phyloP scores from a whole-genome alignment of 139 green algal genomes.

The Microglena sp. region DNA sequence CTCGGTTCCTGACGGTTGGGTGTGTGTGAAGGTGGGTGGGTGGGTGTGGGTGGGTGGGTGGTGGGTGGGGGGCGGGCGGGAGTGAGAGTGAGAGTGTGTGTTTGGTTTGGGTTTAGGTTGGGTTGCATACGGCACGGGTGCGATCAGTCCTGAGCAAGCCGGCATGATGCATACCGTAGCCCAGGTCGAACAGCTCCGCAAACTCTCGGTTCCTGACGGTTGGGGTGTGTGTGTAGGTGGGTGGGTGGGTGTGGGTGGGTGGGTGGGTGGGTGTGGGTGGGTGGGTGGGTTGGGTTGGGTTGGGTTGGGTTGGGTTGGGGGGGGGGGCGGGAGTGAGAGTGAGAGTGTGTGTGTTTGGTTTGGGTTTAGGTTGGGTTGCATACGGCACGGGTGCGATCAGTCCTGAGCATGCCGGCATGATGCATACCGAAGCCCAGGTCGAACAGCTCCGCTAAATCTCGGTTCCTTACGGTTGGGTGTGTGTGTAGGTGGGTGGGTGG shows the following conservation, averaged over 20 bases:
- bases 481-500: no score
- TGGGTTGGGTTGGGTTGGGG: no score
- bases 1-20: conserved; percentile 54
- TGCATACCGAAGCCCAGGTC: conserved; percentile 83
- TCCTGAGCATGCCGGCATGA: conserved; percentile 94
- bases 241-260: conserved; percentile 6
- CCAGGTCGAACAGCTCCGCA: conserved; percentile 68
- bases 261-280: conserved; percentile 84
- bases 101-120: no score
- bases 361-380: no score
- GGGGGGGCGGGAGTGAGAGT: no score
- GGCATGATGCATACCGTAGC: conserved; percentile 92
- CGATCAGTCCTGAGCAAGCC: conserved; percentile 94
- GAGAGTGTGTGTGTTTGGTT: no score
- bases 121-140: no score
- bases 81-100: no score
- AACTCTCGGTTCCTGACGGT: conserved; percentile 87
- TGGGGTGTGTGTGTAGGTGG: not conserved
- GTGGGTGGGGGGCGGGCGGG: no score
- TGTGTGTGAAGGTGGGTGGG: no score
- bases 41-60: no score
- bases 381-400: conserved; percentile 83
- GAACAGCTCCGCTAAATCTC: conserved; percentile 81
- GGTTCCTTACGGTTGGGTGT: conserved; percentile 48
- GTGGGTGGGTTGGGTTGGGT: no score